These are phyloP conservation scores for Galeopsis tetrahit DNA, from an alignment of 257 asterid species.

Conservation along the genomic window DNA sequence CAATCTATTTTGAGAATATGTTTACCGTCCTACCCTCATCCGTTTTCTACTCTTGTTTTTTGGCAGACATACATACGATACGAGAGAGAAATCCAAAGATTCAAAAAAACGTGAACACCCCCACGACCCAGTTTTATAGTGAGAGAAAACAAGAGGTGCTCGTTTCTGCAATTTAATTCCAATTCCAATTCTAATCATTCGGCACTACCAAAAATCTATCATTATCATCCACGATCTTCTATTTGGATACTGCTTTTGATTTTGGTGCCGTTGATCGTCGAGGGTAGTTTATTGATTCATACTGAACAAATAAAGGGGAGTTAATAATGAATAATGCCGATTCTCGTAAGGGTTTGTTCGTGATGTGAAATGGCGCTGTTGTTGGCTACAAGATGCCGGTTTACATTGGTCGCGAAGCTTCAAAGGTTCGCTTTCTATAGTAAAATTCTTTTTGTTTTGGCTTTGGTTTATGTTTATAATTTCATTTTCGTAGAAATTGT, in stretches of 20 bases:
- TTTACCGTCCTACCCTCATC: constrained; percentile 35
- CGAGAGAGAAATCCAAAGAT: constrained; percentile 31
- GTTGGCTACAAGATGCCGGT: constrained; percentile 69
- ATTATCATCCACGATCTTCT: constrained; percentile 32
- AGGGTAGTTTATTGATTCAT: constrained; percentile 16
- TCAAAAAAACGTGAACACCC: neutral
- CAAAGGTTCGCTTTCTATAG: constrained; percentile 61
- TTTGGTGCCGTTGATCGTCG: constrained; percentile 26
- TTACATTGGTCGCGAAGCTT: constrained; percentile 96
- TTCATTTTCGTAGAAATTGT: constrained; percentile 21
- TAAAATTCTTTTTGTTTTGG: neutral
- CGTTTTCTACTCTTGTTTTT: constrained; percentile 71
- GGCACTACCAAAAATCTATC: constrained; percentile 22
- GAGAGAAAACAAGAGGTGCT: constrained; percentile 25
- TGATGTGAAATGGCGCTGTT: constrained; percentile 73
- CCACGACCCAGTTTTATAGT: constrained; percentile 38
- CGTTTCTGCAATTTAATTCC: constrained; percentile 32
- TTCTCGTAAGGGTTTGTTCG: constrained; percentile 40
- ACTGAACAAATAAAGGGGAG: neutral
- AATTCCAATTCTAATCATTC: constrained; percentile 14
- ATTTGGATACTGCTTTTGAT: constrained; percentile 20
- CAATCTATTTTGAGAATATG: constrained; percentile 21
- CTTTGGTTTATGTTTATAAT: neutral
- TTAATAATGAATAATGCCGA: constrained; percentile 43
- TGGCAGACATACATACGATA: constrained; percentile 29